A percentile compares a stretch with the other conserved stretches of the same genome.
phyloP scores from a whole-genome alignment of 352 stramenopile species.

The Phytophthora idaei region DNA sequence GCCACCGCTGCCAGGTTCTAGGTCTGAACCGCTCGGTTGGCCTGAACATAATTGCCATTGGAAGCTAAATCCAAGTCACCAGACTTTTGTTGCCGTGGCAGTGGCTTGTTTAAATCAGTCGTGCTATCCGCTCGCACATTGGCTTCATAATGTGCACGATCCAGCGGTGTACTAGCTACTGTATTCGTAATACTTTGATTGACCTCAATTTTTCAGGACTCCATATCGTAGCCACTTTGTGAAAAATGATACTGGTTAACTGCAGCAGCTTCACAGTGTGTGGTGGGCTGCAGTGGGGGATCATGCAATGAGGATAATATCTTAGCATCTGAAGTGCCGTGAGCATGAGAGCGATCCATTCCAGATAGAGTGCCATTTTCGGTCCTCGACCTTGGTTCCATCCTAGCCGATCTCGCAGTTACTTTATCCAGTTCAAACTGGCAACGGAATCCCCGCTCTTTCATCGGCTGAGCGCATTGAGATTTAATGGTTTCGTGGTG shows the following conservation, averaged over 20 bases:
- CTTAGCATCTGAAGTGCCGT: not conserved
- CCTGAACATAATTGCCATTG: not conserved
- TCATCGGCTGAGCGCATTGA: not conserved
- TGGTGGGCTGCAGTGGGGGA: not conserved
- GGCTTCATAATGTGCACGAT: not conserved
- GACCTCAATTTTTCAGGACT: not conserved
- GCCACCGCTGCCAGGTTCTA: not conserved
- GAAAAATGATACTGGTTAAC: not conserved
- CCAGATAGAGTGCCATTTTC: not conserved
- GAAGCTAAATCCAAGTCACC: not conserved
- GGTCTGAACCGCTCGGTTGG: not conserved
- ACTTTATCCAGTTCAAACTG: conserved; percentile 8
- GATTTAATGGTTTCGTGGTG: not conserved
- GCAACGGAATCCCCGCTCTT: conserved; percentile 5
- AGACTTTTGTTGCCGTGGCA: not conserved
- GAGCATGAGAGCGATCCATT: not conserved
- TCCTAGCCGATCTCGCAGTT: not conserved
- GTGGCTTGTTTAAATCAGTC: not conserved
- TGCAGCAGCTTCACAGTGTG: not conserved
- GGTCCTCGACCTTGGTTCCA: not conserved
- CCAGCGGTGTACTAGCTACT: not conserved
- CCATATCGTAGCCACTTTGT: not conserved
- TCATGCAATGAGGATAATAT: not conserved
- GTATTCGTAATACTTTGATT: not conserved
- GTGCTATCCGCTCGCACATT: not conserved